A percentile compares a stretch with the other conserved stretches of the same genome.
phyloP scores from a whole-genome alignment of 2,329 filamentous ascomycete genomes.

The Cercospora sesami region DNA sequence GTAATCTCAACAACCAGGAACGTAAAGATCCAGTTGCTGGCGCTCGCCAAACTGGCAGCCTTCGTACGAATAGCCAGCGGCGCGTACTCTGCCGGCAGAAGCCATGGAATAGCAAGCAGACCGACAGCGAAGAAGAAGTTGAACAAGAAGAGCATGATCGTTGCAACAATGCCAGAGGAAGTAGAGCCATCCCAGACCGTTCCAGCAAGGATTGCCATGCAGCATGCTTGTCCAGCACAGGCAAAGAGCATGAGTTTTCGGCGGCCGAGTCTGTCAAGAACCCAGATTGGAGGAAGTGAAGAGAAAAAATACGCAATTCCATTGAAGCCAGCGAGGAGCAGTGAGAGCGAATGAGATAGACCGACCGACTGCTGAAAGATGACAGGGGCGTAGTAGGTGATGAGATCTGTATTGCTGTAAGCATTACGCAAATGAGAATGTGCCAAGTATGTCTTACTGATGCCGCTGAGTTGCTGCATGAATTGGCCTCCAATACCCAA shows the following conservation, averaged over 20 bases:
- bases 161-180: constrained; percentile 45
- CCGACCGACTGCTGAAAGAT: constrained; percentile 55
- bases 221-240: constrained; percentile 37
- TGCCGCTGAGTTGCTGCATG: constrained; percentile 47
- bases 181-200: constrained; percentile 45
- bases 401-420: not conserved
- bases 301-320: constrained; percentile 49
- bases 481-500: constrained; percentile 50
- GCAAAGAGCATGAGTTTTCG: constrained; percentile 44
- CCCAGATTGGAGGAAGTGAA: constrained; percentile 42
- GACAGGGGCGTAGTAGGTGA: constrained; percentile 41
- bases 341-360: constrained; percentile 42
- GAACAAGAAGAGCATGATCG: constrained; percentile 45
- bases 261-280: constrained; percentile 59
- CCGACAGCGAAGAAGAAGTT: constrained; percentile 39
- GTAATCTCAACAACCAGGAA: constrained; percentile 44
- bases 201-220: constrained; percentile 51
- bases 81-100: constrained; percentile 93
- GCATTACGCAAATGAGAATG: constrained; percentile 25
- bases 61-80: constrained; percentile 93
- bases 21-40: constrained; percentile 42
- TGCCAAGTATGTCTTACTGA: constrained; percentile 17
- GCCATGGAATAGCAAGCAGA: constrained; percentile 75
- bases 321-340: constrained; percentile 50
- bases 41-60: constrained; percentile 89